Conservation (phyloP, 305 asterid species). For the Andrographis paniculata region DNA sequence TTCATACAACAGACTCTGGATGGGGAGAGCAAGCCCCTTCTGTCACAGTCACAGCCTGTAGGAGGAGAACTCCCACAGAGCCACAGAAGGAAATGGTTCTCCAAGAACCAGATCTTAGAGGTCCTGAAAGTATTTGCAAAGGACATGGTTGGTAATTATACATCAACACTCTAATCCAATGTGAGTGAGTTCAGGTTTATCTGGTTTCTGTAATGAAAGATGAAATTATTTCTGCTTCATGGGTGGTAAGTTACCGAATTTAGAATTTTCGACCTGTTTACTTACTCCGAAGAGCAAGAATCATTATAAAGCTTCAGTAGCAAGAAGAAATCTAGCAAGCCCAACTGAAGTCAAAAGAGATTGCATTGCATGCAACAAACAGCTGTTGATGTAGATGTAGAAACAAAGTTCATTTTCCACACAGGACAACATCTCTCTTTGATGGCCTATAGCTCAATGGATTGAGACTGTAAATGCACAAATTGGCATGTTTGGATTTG, state of each 20-base stretch:
- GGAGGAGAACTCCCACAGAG: slow-evolving; percentile 8
- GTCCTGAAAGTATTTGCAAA: not conserved
- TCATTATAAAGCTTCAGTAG: too few relatives aligned
- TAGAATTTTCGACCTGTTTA: too few relatives aligned
- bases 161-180: too few relatives aligned
- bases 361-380: not conserved
- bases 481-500: slow-evolving; percentile 52
- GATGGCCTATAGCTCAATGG: slow-evolving; percentile 64
- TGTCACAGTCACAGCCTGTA: too few relatives aligned
- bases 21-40: slow-evolving; percentile 21
- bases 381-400: not conserved
- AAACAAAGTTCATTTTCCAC: slow-evolving; percentile 33
- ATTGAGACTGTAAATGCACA: slow-evolving; percentile 69
- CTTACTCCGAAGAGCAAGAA: too few relatives aligned
- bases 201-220: too few relatives aligned
- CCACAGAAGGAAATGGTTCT: slow-evolving; percentile 29
- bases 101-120: not conserved
- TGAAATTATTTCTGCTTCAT: too few relatives aligned
- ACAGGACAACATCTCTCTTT: slow-evolving; percentile 39
- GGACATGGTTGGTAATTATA: too few relatives aligned
- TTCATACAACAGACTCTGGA: slow-evolving; percentile 19
- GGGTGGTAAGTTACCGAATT: too few relatives aligned
- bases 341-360: not conserved
- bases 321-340: too few relatives aligned
- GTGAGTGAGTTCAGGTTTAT: too few relatives aligned